Evolutionary conservation across 768 basidiomycete species (phyloP), one percentile per base, ranked within the genome.

Genomic region (Podaxis mareebaensis): DNA sequence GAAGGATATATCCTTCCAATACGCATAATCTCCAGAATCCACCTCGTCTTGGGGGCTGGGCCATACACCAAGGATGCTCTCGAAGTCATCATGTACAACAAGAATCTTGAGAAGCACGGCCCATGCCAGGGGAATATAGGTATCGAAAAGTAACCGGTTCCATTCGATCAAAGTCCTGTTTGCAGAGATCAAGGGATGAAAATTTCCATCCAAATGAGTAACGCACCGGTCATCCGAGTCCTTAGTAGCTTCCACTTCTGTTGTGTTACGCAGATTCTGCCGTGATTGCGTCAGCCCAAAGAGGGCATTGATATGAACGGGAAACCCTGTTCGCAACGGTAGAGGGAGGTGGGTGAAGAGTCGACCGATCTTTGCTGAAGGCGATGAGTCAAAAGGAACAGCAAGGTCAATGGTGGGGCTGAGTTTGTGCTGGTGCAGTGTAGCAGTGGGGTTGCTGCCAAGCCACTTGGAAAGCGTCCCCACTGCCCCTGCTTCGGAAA

Each of bases 281-380:
- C 84, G 68, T 0, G 77, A 78, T 15, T 74, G 72, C 0, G 81
- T 80, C 17, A 85, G 69, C 0, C 82, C 80, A 64, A 85, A 83
- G 1, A 80, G 63, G 0, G 73, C 80, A 62, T 85, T 81, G 2
- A 84, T 63, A 61, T 84, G 83, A 4, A 75, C 71, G 0, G 79
- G 78, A 60, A 83, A 83, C 2, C 75, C 73, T 0, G 83, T 84
- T 2, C 67, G 64, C 15, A 84, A 70, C 0, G 84, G 83, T 0
- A 85, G 70, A 0, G 83, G 83, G 3, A 84, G 76, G 46, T 74
- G 81, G 0, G 83, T 83, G 66, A 83, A 85, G 12, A 85, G 69
- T 4, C 80, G 73, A 1, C 83, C 83, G 13, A 40, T 63, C 3
- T 49, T 48, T 10, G 64, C 26, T 17, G 48, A 20, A 1, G 56